Percentiles rank a stretch among this genome's conserved stretches.
These are phyloP conservation scores for Citrullus colocynthis DNA, from an alignment of 306 rosid genomes.

Conservation along the genomic window DNA sequence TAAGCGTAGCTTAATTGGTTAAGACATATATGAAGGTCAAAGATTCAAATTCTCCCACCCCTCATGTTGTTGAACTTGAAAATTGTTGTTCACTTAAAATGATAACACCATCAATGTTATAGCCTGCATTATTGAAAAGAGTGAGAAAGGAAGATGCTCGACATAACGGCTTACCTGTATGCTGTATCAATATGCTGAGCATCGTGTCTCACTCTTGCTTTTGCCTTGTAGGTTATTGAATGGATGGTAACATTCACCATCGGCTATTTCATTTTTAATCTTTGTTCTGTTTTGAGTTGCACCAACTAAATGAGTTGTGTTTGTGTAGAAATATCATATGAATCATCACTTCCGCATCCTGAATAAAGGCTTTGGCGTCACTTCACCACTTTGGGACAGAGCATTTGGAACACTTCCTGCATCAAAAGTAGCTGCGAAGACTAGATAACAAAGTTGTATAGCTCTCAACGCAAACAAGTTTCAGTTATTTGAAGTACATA, in stretches of 20 bases:
- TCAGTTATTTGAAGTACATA: slow-evolving; percentile 7
- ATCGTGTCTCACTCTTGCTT: background rate
- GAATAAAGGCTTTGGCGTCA: slow-evolving; percentile 78
- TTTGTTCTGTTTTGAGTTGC: background rate
- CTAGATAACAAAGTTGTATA: slow-evolving; percentile 19
- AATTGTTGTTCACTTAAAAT: background rate
- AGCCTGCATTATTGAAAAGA: background rate
- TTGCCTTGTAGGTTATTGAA: background rate
- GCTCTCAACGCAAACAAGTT: slow-evolving; percentile 26
- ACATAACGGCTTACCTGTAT: background rate
- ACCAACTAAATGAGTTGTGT: background rate
- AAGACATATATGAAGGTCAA: background rate
- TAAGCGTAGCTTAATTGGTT: background rate
- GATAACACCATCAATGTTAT: background rate
- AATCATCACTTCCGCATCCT: slow-evolving; percentile 89
- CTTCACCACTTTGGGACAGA: slow-evolving; percentile 83
- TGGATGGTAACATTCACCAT: background rate
- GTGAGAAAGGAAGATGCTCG: background rate
- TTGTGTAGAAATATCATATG: slow-evolving; percentile 73
- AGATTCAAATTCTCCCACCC: background rate
- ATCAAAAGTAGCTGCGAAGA: slow-evolving; percentile 36
- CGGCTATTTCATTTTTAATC: background rate
- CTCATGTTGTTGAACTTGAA: background rate
- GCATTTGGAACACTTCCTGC: slow-evolving; percentile 81
- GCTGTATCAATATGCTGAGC: background rate